phyloP scores from a whole-genome alignment of 2,329 filamentous ascomycete species.

The Stylonectria norvegica region DNA sequence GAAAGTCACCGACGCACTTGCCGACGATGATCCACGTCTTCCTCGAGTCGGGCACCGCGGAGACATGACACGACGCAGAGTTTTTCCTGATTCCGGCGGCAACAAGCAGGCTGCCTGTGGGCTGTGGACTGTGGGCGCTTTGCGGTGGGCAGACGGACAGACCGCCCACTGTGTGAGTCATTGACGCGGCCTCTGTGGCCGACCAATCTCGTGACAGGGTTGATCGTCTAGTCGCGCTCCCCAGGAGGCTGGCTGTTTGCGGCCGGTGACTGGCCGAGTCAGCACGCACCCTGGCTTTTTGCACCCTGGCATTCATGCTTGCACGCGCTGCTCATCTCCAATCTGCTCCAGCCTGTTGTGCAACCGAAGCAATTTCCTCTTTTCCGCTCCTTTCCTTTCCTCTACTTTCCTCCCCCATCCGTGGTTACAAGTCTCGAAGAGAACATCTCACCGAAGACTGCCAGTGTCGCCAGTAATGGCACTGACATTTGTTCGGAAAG shows the following conservation, averaged over 20 bases:
- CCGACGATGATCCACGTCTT: no score
- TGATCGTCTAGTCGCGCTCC: conserved; percentile 19
- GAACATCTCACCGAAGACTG: no score
- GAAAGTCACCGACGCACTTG: no score
- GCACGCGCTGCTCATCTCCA: conserved; percentile 3
- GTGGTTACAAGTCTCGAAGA: no score
- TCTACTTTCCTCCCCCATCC: no score
- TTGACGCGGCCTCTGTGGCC: conserved; percentile 18
- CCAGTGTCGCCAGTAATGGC: no score
- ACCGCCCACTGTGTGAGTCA: conserved; percentile 26
- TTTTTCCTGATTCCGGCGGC: conserved; percentile 14
- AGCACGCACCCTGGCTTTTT: conserved; percentile 24
- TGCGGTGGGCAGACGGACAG: conserved; percentile 16
- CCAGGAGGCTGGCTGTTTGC: conserved; percentile 31
- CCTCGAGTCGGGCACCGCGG: not conserved
- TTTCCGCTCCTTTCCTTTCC: no score
- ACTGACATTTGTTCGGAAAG: no score
- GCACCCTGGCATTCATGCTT: conserved; percentile 7
- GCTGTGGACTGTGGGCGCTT: conserved; percentile 24
- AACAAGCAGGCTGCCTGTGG: conserved; percentile 18
- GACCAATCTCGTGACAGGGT: conserved; percentile 23
- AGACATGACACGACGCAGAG: conserved; percentile 19
- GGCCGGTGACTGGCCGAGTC: conserved; percentile 31
- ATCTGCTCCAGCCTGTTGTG: no score
- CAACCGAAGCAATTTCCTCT: no score